Conservation (phyloP, 768 basidiomycete genomes). For the Collybia sordida region DNA sequence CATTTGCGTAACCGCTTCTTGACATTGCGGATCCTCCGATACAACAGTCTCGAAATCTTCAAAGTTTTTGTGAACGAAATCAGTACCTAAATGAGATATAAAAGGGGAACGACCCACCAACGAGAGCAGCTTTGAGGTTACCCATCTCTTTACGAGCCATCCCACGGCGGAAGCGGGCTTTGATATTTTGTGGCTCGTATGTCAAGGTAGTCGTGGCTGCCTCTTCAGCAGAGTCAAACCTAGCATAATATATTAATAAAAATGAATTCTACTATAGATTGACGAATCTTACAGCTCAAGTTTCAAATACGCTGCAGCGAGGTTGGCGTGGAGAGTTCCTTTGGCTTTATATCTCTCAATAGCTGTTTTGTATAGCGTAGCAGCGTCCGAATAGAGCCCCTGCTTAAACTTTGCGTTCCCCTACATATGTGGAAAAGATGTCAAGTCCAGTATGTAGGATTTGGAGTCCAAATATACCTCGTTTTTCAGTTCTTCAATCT, state of each 20-base stretch:
- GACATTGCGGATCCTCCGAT: constrained; percentile 18
- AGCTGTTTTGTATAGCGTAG: constrained; percentile 23
- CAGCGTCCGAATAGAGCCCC: constrained; percentile 29
- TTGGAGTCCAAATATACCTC: too few species aligned
- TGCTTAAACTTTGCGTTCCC: constrained; percentile 31
- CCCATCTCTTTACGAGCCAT: constrained; percentile 30
- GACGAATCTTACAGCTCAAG: constrained; percentile 25
- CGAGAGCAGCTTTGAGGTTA: constrained; percentile 23
- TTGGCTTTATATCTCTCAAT: constrained; percentile 31
- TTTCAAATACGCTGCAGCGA: constrained; percentile 36
- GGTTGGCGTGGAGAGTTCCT: constrained; percentile 30
- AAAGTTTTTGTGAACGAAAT: not conserved
- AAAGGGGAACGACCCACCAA: constrained; percentile 17
- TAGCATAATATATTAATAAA: constrained; percentile 9
- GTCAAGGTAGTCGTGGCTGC: constrained; percentile 35
- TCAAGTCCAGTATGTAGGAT: too few species aligned
- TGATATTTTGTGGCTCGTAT: constrained; percentile 30
- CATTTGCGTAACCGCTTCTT: constrained; percentile 14
- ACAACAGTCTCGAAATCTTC: constrained; percentile 27
- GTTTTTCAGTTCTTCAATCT: too few species aligned
- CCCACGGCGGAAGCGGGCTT: constrained; percentile 39
- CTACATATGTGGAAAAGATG: constrained; percentile 24
- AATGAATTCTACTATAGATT: not conserved
- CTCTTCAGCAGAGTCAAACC: constrained; percentile 38
- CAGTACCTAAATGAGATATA: too few species aligned